These are phyloP conservation scores for Volvariella volvacea DNA, from an alignment of 1,284 basidiomycete species.

Conservation along the genomic window DNA sequence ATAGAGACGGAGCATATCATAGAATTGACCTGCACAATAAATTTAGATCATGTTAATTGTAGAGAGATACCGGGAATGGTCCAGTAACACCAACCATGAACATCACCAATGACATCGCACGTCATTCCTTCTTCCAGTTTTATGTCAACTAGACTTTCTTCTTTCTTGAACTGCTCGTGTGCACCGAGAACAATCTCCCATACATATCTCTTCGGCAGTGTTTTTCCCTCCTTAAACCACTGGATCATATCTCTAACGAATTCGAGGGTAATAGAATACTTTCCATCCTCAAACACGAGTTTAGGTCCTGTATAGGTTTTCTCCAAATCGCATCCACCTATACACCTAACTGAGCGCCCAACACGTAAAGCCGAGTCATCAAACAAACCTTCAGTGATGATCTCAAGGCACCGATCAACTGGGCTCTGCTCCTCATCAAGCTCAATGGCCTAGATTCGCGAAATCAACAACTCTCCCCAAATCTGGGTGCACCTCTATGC, in stretches of 20 bases:
- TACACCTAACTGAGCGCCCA: not conserved
- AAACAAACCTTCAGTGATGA: constrained; percentile 68
- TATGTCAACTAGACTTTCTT: constrained; percentile 81
- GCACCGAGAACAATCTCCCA: constrained; percentile 97
- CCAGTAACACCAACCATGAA: constrained; percentile 60
- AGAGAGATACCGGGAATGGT: constrained; percentile 2
- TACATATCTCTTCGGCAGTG: constrained; percentile 79
- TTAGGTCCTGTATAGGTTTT: constrained; percentile 63
- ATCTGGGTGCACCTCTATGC: constrained; percentile 5
- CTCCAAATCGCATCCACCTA: constrained; percentile 72
- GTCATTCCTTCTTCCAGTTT: constrained; percentile 74
- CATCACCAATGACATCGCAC: constrained; percentile 89
- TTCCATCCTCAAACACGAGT: constrained; percentile 52
- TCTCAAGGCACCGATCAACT: constrained; percentile 65
- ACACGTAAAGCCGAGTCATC: not conserved
- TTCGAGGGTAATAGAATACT: constrained; percentile 65
- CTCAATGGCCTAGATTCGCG: constrained; percentile 68
- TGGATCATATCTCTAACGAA: constrained; percentile 87
- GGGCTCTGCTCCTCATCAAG: constrained; percentile 80
- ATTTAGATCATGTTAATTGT: constrained; percentile 4
- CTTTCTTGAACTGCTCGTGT: constrained; percentile 67
- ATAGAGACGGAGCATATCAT: constrained; percentile 87
- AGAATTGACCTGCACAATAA: constrained; percentile 73
- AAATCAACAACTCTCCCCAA: constrained; percentile 1
- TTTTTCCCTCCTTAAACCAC: constrained; percentile 90